phyloP scores from a whole-genome alignment of 2,329 filamentous ascomycete species.

The Paraphaeosphaeria sporulosa region DNA sequence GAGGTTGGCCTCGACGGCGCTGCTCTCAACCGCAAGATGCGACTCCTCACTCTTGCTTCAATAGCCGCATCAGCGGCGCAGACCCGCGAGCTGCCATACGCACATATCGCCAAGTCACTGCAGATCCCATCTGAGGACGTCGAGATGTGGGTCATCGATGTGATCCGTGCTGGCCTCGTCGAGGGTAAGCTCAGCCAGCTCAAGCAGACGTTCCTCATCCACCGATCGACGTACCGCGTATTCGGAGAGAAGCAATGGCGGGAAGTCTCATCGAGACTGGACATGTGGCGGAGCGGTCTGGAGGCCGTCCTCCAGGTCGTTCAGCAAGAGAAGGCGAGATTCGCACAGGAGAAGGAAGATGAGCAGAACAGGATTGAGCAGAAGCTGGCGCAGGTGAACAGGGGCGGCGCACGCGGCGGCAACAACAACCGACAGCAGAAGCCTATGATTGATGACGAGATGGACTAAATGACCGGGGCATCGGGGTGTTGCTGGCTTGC shows the following conservation, averaged over 20 bases:
- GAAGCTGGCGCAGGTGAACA: constrained; percentile 58
- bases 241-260: constrained; percentile 99
- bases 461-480: constrained; percentile 36
- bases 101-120: constrained; percentile 81
- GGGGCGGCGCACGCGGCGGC: constrained; percentile 33
- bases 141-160: constrained; percentile 98
- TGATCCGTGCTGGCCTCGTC: constrained; percentile 92
- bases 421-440: constrained; percentile 33
- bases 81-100: constrained; percentile 87
- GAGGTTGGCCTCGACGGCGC: constrained; percentile 75
- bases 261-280: constrained; percentile 87
- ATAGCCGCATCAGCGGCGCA: constrained; percentile 80
- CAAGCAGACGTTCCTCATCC: constrained; percentile 91
- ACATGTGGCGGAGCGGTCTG: constrained; percentile 88
- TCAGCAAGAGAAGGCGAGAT: constrained; percentile 80
- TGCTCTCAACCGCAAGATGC: constrained; percentile 91
- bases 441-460: constrained; percentile 44
- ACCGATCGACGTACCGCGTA: constrained; percentile 94
- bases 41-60: constrained; percentile 89
- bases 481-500: constrained; percentile 18
- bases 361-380: constrained; percentile 76
- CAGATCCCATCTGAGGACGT: constrained; percentile 85
- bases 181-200: constrained; percentile 96
- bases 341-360: constrained; percentile 77
- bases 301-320: constrained; percentile 80